Evolutionary conservation across 345 rosid species (phyloP).

Genomic region (Salix dunnii): DNA sequence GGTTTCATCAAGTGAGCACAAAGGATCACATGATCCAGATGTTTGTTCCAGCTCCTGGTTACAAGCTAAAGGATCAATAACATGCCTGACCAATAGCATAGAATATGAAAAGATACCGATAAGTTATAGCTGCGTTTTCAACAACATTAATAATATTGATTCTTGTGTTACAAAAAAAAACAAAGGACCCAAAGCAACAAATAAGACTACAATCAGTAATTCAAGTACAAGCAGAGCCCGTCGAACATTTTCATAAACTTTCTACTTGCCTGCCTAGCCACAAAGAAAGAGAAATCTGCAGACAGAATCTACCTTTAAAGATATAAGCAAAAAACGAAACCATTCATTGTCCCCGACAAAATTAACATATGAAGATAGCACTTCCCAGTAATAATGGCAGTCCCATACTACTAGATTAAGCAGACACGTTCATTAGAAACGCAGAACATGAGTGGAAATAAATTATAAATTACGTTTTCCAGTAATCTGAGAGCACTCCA

Average conservation of each 20-base stretch:
- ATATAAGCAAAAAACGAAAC: neutral
- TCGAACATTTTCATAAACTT: neutral
- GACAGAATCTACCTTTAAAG: neutral
- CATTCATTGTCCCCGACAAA: neutral
- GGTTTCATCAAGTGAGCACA: constrained; percentile 83
- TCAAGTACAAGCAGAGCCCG: neutral
- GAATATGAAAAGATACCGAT: constrained; percentile 1
- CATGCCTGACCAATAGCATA: neutral
- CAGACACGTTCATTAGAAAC: neutral
- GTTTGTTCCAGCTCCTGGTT: constrained; percentile 52
- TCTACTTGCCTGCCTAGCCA: neutral
- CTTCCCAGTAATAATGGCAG: neutral
- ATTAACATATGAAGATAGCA: neutral
- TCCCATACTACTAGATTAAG: neutral
- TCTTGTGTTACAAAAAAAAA: neutral
- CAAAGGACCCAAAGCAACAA: neutral
- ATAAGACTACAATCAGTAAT: neutral
- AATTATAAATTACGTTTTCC: neutral
- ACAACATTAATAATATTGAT: neutral
- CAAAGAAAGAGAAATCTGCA: neutral
- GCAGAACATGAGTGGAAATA: neutral
- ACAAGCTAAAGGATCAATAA: constrained; percentile 21
- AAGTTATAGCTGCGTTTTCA: neutral
- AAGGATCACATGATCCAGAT: constrained; percentile 77
- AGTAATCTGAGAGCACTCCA: neutral